A percentile compares a stretch with the other conserved stretches of the same genome.
phyloP scores from a whole-genome alignment of 768 basidiomycete species.

The Exsudoporus frostii region DNA sequence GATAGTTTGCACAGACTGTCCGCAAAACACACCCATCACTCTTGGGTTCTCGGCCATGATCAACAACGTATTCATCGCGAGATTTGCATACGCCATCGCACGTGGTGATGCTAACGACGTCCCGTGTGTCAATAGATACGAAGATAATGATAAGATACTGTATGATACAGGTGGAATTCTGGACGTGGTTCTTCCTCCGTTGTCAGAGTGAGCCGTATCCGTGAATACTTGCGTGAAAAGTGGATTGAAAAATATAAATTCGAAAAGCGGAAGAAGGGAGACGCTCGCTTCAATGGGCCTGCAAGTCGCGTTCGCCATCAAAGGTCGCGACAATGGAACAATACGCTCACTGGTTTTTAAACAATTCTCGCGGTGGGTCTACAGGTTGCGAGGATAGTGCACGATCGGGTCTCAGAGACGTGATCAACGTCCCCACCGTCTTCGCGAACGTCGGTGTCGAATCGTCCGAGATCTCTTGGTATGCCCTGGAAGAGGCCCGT shows the following conservation, averaged over 20 bases:
- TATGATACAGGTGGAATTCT: slow-evolving; percentile 39
- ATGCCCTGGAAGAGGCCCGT: slow-evolving; percentile 40
- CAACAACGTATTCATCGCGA: slow-evolving; percentile 53
- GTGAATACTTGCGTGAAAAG: slow-evolving; percentile 48
- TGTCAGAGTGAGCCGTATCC: slow-evolving; percentile 32
- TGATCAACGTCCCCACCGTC: slow-evolving; percentile 51
- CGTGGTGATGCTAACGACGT: slow-evolving; percentile 57
- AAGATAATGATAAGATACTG: slow-evolving; percentile 55
- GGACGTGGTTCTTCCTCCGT: slow-evolving; percentile 19
- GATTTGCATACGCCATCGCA: slow-evolving; percentile 58
- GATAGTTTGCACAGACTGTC: slow-evolving; percentile 40
- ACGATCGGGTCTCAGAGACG: slow-evolving; percentile 52
- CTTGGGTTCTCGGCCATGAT: slow-evolving; percentile 47
- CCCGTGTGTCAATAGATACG: slow-evolving; percentile 66
- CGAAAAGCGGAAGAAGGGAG: slow-evolving; percentile 56
- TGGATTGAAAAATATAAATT: slow-evolving; percentile 52
- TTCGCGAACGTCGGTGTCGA: slow-evolving; percentile 46
- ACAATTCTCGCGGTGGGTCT: slow-evolving; percentile 50
- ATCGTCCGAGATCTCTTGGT: slow-evolving; percentile 55
- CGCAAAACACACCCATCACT: slow-evolving; percentile 45
- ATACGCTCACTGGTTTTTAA: slow-evolving; percentile 51
- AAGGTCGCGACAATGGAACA: background rate
- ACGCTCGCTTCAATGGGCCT: slow-evolving; percentile 65
- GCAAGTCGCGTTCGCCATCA: slow-evolving; percentile 1
- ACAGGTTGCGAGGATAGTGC: slow-evolving; percentile 45